Evolutionary conservation across 2,329 filamentous ascomycete species (phyloP).

Genomic region (Paecilomyces variotii): DNA sequence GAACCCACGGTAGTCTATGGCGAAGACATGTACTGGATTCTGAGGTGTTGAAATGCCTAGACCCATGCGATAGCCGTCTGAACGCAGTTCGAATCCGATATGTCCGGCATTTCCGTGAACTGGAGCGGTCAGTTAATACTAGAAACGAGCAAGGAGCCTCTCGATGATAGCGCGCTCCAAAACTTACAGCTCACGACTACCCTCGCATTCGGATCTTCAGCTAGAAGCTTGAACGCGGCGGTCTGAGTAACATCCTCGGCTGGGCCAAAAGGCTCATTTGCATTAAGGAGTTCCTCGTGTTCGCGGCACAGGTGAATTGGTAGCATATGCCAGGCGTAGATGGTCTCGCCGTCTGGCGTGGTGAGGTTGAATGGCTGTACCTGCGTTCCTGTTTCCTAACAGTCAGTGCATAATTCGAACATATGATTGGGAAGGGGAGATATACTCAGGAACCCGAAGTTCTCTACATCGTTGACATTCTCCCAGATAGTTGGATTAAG

Average conservation of each 20-base stretch:
- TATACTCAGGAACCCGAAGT: slow-evolving; percentile 78
- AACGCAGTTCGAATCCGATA: slow-evolving; percentile 68
- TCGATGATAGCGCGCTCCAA: neutral
- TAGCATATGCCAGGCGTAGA: slow-evolving; percentile 88
- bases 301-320: slow-evolving; percentile 68
- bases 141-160: neutral
- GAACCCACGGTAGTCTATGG: slow-evolving; percentile 86
- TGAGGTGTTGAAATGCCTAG: slow-evolving; percentile 60
- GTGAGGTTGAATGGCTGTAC: slow-evolving; percentile 74
- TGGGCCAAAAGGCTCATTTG: slow-evolving; percentile 47
- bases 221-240: slow-evolving; percentile 44
- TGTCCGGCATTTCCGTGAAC: slow-evolving; percentile 69
- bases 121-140: slow-evolving; percentile 4
- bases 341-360: slow-evolving; percentile 65
- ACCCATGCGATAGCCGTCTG: slow-evolving; percentile 68
- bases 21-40: slow-evolving; percentile 64
- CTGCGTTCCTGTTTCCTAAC: slow-evolving; percentile 58
- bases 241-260: slow-evolving; percentile 40
- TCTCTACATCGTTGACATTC: slow-evolving; percentile 66
- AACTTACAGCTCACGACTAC: slow-evolving; percentile 43
- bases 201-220: slow-evolving; percentile 41
- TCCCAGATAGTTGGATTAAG: slow-evolving; percentile 65
- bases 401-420: neutral
- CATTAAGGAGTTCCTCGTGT: slow-evolving; percentile 56
- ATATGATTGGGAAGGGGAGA: neutral